Percentiles rank a stretch among this genome's conserved stretches.
phyloP scores from a whole-genome alignment of 352 stramenopile species.

The Globisporangium emineosum region DNA sequence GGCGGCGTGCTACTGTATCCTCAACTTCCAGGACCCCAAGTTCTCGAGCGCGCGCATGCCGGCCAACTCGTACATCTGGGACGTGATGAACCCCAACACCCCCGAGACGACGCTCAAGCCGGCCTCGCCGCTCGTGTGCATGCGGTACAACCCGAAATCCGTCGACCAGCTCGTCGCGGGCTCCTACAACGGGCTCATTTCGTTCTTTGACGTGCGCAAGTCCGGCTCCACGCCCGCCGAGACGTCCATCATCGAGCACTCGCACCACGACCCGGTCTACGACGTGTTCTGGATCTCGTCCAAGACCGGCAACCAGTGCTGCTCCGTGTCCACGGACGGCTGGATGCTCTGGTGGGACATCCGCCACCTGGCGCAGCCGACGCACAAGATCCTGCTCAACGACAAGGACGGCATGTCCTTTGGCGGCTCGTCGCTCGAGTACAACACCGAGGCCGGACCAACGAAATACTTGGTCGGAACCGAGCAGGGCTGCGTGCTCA shows the following conservation, averaged over 20 bases:
- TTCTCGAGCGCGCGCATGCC: slow-evolving; percentile 80
- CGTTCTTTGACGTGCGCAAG: slow-evolving; percentile 95
- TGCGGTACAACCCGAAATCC: slow-evolving; percentile 97
- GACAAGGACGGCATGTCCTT: slow-evolving; percentile 87
- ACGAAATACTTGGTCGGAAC: slow-evolving; percentile 98
- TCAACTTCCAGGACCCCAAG: slow-evolving; percentile 95
- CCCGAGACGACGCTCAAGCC: slow-evolving; percentile 93
- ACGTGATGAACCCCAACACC: slow-evolving; percentile 96
- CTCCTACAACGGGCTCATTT: slow-evolving; percentile 96
- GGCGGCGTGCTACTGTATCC: slow-evolving; percentile 95
- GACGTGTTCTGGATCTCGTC: slow-evolving; percentile 96
- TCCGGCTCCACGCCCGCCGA: slow-evolving; percentile 84
- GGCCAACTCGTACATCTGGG: slow-evolving; percentile 94
- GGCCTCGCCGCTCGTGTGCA: slow-evolving; percentile 82
- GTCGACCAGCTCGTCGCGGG: slow-evolving; percentile 95
- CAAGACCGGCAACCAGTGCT: slow-evolving; percentile 96
- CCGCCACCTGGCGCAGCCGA: slow-evolving; percentile 80
- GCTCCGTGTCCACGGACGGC: slow-evolving; percentile 95
- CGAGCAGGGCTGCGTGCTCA: slow-evolving; percentile 95
- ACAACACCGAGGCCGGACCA: slow-evolving; percentile 94
- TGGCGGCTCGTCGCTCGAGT: slow-evolving; percentile 94
- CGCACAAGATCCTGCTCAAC: slow-evolving; percentile 71
- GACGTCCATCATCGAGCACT: slow-evolving; percentile 95
- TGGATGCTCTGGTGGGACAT: slow-evolving; percentile 92
- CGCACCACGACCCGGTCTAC: slow-evolving; percentile 96